Conservation (phyloP, 768 basidiomycete species). For the Phanerochaete sordida region DNA sequence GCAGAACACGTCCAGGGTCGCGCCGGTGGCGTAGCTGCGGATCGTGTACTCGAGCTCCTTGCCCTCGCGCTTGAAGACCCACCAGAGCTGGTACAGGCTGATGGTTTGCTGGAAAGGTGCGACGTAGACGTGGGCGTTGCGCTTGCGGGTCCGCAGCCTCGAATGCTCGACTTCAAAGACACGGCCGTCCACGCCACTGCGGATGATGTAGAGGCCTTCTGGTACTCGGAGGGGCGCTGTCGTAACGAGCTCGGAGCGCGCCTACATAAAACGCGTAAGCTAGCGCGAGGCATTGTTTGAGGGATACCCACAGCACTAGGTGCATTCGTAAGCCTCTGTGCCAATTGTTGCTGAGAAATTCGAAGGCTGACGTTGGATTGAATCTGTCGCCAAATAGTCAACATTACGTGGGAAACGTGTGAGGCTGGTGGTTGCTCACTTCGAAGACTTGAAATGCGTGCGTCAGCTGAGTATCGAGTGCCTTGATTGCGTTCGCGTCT, state of each 20-base stretch:
- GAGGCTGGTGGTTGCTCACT: not conserved
- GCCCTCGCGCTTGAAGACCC: not conserved
- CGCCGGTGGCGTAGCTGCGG: not conserved
- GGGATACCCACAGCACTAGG: not conserved
- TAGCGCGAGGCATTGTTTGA: not conserved
- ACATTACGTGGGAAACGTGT: too few relatives aligned
- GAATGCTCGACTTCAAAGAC: not conserved
- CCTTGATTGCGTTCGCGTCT: not conserved
- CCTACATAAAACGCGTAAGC: not conserved
- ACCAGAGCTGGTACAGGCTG: not conserved
- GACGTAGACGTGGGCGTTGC: not conserved
- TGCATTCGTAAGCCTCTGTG: not conserved
- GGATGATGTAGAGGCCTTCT: not conserved
- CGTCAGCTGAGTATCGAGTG: not conserved
- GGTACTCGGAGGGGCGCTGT: not conserved
- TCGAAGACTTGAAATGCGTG: not conserved
- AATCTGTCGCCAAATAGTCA: not conserved
- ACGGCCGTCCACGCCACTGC: not conserved
- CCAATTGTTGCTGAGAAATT: not conserved
- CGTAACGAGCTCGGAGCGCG: not conserved
- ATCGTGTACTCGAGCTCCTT: slow-evolving; percentile 1
- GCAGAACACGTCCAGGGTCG: not conserved
- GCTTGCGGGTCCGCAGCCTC: not conserved
- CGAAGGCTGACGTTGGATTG: not conserved
- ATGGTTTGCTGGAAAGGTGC: not conserved